Base-by-base conservation (phyloP, 2,329 filamentous ascomycete species). In the Clonostachys rosea region DNA sequence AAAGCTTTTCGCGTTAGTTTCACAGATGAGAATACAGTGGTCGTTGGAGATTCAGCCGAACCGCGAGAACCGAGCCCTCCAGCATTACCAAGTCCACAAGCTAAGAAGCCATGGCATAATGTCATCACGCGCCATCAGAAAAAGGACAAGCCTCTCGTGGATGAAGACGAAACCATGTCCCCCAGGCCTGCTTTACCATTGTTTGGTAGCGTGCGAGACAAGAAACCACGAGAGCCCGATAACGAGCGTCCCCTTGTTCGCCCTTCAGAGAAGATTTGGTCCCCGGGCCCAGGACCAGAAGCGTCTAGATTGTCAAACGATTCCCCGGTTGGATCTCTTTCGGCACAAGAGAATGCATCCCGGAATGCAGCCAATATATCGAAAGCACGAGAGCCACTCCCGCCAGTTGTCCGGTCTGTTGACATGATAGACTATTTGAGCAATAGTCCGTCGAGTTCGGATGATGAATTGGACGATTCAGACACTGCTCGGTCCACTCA, bases 1-100 rank as follows among this genome's bases (percentile, higher is more conserved):
- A 89, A 86, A 63, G 78, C 75, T 37, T 79, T 79, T 2, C 75
- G 87, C 20, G 87, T 91, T 42, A 96, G 90, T 66, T 96, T 91
- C 59, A 85, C 89, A 52, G 86, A 89, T 44, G 76, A 78, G 34
- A 73, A 67, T n/a, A 78, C 74, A 9, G 67, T 78, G 10, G 67
- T 81, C 3, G 72, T 81, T 18, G 77, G 75, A 7, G 73, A 81
- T 45, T 64, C 73, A 10, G 65, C 65, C 8, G 57, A 63, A 10
- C 53, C 62, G 5, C 56, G 63, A 3, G 63, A 69, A 41, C 54
- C 61, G 2, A 71, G 73, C 8, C 70, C 72, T 1, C 64, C 72
- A 5, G 50, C 67, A 17, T 45, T 65, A 3, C 51, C 65, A 61
- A 56, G 55, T 46, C 47, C 58, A 39, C 50, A 78, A 67, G 41